Percentiles rank a stretch among this genome's conserved stretches.
Conservation (phyloP, 2,329 filamentous ascomycete genomes). For the Teratosphaeria viscida region DNA sequence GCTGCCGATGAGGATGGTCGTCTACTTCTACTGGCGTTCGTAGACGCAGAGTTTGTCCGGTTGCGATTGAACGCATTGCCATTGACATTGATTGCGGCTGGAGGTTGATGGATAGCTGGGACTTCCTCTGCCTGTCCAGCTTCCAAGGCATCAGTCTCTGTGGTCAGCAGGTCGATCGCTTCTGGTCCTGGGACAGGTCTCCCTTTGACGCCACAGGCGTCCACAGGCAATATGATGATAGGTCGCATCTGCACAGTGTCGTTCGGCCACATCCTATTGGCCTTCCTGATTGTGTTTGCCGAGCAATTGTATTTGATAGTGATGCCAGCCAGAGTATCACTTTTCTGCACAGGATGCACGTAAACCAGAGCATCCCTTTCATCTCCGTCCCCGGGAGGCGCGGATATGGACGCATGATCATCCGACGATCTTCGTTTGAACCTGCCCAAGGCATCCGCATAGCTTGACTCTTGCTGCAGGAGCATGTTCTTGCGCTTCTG, state of each 20-base stretch:
- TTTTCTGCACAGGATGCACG: conserved; percentile 70
- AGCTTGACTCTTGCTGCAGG: conserved; percentile 26
- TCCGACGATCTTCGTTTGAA: conserved; percentile 61
- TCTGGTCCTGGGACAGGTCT: conserved; percentile 38
- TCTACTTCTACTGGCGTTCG: conserved; percentile 16
- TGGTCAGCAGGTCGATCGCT: conserved; percentile 21
- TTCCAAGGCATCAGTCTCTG: conserved; percentile 21
- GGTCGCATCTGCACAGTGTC: conserved; percentile 81
- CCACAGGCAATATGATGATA: conserved; percentile 73
- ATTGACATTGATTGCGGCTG: conserved; percentile 16
- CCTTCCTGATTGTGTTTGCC: conserved; percentile 69
- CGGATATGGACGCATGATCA: conserved; percentile 41
- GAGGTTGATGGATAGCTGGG: conserved; percentile 14
- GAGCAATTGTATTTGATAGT: conserved; percentile 84
- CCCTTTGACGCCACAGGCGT: conserved; percentile 77
- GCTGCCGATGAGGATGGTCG: conserved; percentile 25
- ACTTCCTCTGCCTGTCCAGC: conserved; percentile 28
- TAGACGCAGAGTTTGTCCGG: conserved; percentile 26
- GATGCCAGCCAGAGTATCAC: conserved; percentile 83
- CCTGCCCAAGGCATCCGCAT: conserved; percentile 36
- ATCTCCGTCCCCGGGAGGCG: conserved; percentile 46
- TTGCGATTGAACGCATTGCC: conserved; percentile 18
- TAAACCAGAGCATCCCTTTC: conserved; percentile 75
- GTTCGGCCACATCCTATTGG: conserved; percentile 90
- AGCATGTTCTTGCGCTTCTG: conserved; percentile 41